These are phyloP conservation scores for Simplicillium aogashimaense DNA, from an alignment of 2,329 filamentous ascomycete species.

Conservation along the genomic window DNA sequence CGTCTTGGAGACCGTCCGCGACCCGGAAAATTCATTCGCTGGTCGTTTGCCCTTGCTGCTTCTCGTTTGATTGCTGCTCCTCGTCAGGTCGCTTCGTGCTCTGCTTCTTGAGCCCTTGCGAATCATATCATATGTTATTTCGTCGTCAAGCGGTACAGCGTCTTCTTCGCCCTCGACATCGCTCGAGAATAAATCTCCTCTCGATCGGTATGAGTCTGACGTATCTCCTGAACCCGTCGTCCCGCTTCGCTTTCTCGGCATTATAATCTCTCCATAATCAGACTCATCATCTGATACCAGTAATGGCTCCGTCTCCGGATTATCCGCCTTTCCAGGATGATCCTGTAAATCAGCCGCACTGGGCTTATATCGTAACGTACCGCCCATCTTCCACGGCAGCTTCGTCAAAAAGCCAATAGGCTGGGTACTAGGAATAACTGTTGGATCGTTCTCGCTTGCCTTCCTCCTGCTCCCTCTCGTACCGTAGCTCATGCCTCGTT, in stretches of 20 bases:
- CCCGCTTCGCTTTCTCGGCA: conserved; percentile 53
- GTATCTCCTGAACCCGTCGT: conserved; percentile 75
- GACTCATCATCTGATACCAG: conserved; percentile 32
- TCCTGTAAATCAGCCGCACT: conserved; percentile 87
- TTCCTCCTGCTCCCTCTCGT: conserved; percentile 48
- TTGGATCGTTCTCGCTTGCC: conserved; percentile 60
- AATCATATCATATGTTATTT: conserved; percentile 77
- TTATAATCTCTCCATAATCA: conserved; percentile 17
- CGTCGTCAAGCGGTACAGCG: conserved; percentile 84
- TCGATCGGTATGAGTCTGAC: conserved; percentile 74
- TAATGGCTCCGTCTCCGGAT: conserved; percentile 59
- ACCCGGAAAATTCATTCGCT: conserved; percentile 21
- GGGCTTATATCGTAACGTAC: conserved; percentile 77
- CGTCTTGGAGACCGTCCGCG: conserved; percentile 48
- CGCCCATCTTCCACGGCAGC: conserved; percentile 76
- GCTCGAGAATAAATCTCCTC: conserved; percentile 85
- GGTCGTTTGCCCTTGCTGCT: conserved; percentile 51
- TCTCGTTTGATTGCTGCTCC: conserved; percentile 49
- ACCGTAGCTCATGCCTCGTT: conserved; percentile 84
- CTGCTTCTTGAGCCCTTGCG: conserved; percentile 61
- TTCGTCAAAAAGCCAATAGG: conserved; percentile 77
- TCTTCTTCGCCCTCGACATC: conserved; percentile 82
- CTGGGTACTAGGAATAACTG: conserved; percentile 80
- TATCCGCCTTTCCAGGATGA: conserved; percentile 51
- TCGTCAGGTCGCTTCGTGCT: conserved; percentile 40